These are phyloP conservation scores for Pseudofabraea citricarpa DNA, from an alignment of 2,329 filamentous ascomycete species.

Conservation along the genomic window DNA sequence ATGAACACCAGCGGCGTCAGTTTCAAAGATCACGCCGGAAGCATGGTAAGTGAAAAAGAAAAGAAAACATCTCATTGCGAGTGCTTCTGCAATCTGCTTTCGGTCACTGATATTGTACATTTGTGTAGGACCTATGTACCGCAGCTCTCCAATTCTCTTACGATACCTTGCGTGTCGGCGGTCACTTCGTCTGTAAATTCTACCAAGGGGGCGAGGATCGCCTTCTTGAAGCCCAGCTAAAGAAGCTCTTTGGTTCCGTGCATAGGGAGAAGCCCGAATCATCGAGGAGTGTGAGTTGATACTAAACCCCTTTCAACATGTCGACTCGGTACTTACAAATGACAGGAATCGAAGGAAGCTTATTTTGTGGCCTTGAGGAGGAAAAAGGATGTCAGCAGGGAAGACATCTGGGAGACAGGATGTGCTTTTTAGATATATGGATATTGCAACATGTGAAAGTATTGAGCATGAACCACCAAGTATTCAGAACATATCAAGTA, in stretches of 20 bases:
- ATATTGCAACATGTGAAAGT: too few species aligned
- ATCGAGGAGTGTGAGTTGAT: constrained; percentile 68
- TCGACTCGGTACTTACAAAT: constrained; percentile 6
- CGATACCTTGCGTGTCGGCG: constrained; percentile 75
- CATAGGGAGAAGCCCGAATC: constrained; percentile 86
- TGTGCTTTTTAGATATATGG: too few species aligned
- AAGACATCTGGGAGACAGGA: too few species aligned
- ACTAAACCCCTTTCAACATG: neutral
- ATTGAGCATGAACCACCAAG: too few species aligned
- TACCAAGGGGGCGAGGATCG: constrained; percentile 90
- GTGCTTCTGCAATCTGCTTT: too few species aligned
- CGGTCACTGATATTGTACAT: neutral
- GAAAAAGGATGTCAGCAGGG: constrained; percentile 45
- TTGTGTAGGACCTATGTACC: constrained; percentile 73
- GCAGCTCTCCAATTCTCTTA: constrained; percentile 82
- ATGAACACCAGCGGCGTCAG: constrained; percentile 94
- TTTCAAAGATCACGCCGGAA: constrained; percentile 85
- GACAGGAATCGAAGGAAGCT: constrained; percentile 74
- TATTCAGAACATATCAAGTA: too few species aligned
- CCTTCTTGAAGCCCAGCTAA: constrained; percentile 67
- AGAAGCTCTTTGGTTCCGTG: constrained; percentile 73
- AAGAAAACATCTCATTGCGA: too few species aligned
- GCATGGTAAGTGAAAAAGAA: constrained; percentile 74
- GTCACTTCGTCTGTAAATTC: constrained; percentile 96
- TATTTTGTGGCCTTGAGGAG: constrained; percentile 79